Base-by-base conservation (phyloP, 371 early-diverging fungal species). In the Saksenaea oblongispora region DNA sequence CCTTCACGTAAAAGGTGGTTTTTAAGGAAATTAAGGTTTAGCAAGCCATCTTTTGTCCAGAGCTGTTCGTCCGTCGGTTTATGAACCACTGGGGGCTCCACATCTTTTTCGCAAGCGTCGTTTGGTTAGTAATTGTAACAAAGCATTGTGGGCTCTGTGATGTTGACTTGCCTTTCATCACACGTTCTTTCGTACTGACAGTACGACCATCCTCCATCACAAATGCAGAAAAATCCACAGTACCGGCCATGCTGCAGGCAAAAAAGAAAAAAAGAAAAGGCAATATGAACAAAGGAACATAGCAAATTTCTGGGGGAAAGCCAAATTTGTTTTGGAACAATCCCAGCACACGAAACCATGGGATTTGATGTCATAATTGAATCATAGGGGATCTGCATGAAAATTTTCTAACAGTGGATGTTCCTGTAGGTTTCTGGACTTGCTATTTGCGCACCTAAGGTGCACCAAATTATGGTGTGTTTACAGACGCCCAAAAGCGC, bases 1-100 rank as follows among this genome's bases (percentile, higher is more conserved):
- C 98, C 98, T 70, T 97, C 97, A 56, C 85, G 84, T 65, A 85
- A 80, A 66, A 97, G 95, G 72, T 94, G 95, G 55, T 89, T 78
- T 71, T 88, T 91, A 58, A 97, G 79, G 65, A 93, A 91, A 14
- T 72, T 87, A 28, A 90, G 67, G 69, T 95, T 87, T 2, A 94
- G 95, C 63, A 91, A 78, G 79, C 84, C 83, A 71, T 84, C 73
- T 78, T 87, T 64, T 73, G 92, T 65, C 58, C 63, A 77, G n/a
- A 77, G 79, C 64, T 84, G 75, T 9, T 84, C 81, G 36, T 83
- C 71, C 3, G 80, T 82, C 8, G 84, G 82, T 27, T 73, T 72
- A 27, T 73, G 47, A 41, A 84, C 80, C 37, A 86, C 84, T n/a
- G 85, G 85, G 18, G 37, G 26, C 15, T 55, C 34, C 18, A 35